Evolutionary conservation across 2,329 filamentous ascomycete genomes (phyloP).

Genomic region (Xylariaceae sp.): DNA sequence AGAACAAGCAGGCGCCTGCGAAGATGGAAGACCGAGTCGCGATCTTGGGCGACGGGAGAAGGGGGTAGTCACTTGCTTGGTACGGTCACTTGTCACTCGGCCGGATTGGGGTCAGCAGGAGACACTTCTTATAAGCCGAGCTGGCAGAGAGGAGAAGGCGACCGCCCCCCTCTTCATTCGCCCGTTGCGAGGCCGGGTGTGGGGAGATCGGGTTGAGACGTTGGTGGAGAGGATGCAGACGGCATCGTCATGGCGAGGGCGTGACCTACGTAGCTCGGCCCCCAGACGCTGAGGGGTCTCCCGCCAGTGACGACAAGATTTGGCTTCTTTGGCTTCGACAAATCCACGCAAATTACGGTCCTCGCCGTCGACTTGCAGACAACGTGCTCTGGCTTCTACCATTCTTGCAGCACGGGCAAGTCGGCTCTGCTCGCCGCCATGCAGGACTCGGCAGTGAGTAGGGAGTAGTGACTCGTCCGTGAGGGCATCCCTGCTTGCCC

Average conservation of each 20-base stretch:
- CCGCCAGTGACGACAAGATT: no score
- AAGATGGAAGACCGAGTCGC: no score
- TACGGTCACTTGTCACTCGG: no score
- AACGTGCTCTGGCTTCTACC: constrained; percentile 1
- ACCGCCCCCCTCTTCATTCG: background rate
- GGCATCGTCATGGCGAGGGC: background rate
- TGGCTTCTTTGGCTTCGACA: background rate
- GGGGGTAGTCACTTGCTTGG: no score
- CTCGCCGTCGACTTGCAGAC: background rate
- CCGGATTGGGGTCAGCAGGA: no score
- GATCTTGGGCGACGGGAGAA: no score
- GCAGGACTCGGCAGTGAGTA: no score
- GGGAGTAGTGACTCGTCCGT: no score
- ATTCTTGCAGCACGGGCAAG: constrained; percentile 7
- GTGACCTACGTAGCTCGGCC: no score
- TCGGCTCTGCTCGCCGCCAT: constrained; percentile 6
- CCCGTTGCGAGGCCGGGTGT: background rate
- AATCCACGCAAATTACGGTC: background rate
- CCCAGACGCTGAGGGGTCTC: no score
- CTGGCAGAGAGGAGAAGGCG: background rate
- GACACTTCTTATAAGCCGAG: background rate
- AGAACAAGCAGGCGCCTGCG: no score
- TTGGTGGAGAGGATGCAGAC: background rate
- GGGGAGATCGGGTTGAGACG: background rate
- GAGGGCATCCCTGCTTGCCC: constrained; percentile 17